Evolutionary conservation across 495 filamentous ascomycete species (phyloP), one percentile per base, ranked within the genome.

Genomic region (Rostrohypoxylon terebratum): DNA sequence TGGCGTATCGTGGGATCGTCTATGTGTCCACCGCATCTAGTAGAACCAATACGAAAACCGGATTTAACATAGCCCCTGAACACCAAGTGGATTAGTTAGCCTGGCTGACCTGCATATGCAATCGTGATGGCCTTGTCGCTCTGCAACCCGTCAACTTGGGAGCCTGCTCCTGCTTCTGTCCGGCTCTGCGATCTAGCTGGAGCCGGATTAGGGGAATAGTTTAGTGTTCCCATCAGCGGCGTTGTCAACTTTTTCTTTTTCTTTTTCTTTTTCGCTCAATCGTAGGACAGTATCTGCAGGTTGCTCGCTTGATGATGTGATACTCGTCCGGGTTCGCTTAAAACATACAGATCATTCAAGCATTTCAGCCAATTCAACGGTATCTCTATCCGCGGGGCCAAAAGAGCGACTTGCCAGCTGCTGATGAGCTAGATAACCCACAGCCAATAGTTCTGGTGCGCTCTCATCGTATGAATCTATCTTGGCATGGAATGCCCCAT

Each of bases 41-140:
- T 64, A 71, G 68, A 14, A 47, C 74, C 77, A 77, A 78, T 78
- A 72, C 72, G 63, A 78, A 79, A 78, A 74, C 77, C 75, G 74
- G 76, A 74, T 77, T 77, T 66, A 28, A 55, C 68, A 75, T 70
- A 72, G 68, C 72, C 72, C 72, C 71, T 70, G 47, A 50, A 66
- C 63, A 66, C 57, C 61, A 62, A 65, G 65, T 68, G 57, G 51
- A 67, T 58, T 70, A 45, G 64, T 4, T 61, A 14, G 14, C 33
- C n/a, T 63, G 66, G 66, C 71, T 74, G 50, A 70, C 71, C 66
- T 74, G 71, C 71, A 74, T 74, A 74, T 74, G 66, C 71, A 63
- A 67, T 69, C 66, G 62, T 70, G 71, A 74, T 44, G 48, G 51
- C 63, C 59, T 23, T 16, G 23, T 50, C 42, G 10, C 55, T 51